Conservation (phyloP, 2,329 filamentous ascomycete species). For the Fusarium sp. region DNA sequence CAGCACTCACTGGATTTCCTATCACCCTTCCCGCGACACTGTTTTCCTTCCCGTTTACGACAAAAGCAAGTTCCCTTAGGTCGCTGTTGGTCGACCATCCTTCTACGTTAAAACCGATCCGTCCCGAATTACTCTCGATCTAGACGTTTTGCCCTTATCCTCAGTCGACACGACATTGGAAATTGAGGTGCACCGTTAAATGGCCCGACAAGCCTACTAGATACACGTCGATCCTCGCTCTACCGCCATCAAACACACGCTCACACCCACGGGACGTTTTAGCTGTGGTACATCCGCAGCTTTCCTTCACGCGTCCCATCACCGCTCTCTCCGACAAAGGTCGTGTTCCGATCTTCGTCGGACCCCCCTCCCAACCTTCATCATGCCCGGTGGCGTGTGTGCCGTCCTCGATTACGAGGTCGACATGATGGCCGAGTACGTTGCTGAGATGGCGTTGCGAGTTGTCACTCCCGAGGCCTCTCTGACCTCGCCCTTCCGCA, state of each 20-base stretch:
- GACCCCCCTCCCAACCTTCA: slow-evolving; percentile 50
- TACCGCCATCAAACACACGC: slow-evolving; percentile 1
- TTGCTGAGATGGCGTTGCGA: slow-evolving; percentile 83
- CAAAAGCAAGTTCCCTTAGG: slow-evolving; percentile 24
- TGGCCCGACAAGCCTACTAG: slow-evolving; percentile 47
- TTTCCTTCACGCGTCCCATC: slow-evolving; percentile 28
- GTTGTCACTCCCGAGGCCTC: slow-evolving; percentile 63
- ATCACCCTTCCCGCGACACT: slow-evolving; percentile 7
- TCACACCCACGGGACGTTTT: slow-evolving; percentile 16
- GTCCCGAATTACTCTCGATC: not conserved
- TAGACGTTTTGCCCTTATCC: slow-evolving; percentile 25
- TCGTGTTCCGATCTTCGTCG: slow-evolving; percentile 54
- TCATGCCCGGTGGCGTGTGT: slow-evolving; percentile 84
- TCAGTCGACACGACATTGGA: slow-evolving; percentile 32
- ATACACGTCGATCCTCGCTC: slow-evolving; percentile 30
- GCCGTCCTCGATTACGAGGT: slow-evolving; percentile 97
- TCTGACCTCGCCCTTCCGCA: slow-evolving; percentile 80
- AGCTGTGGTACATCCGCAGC: slow-evolving; percentile 31
- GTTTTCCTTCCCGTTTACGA: slow-evolving; percentile 20
- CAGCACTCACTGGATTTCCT: slow-evolving; percentile 18
- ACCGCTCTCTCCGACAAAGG: slow-evolving; percentile 50
- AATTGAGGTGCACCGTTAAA: slow-evolving; percentile 42
- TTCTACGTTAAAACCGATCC: slow-evolving; percentile 8
- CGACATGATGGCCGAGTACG: slow-evolving; percentile 95
- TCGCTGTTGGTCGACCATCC: slow-evolving; percentile 3